Conservation (phyloP, 2,329 filamentous ascomycete genomes). For the Fusarium humuli region DNA sequence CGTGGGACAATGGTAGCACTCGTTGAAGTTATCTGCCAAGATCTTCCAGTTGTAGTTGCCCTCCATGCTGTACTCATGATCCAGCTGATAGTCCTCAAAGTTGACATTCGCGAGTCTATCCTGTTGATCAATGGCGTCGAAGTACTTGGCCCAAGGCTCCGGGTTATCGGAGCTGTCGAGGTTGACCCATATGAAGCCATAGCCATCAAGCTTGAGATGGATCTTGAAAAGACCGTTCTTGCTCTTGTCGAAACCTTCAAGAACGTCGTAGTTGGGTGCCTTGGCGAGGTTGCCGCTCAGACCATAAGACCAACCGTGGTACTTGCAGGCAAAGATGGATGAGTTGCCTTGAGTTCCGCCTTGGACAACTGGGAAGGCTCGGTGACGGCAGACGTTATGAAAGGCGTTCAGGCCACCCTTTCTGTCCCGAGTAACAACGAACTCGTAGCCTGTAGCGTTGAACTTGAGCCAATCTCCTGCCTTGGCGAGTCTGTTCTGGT, state of each 20-base stretch:
- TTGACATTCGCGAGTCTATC: slow-evolving; percentile 51
- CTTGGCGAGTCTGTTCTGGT: slow-evolving; percentile 61
- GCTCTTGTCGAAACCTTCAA: slow-evolving; percentile 65
- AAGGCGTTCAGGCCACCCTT: slow-evolving; percentile 66
- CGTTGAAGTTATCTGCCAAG: slow-evolving; percentile 72
- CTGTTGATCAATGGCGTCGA: slow-evolving; percentile 59
- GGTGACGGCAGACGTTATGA: slow-evolving; percentile 72
- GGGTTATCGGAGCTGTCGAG: slow-evolving; percentile 60
- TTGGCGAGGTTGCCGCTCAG: slow-evolving; percentile 68
- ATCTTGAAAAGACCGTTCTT: slow-evolving; percentile 67
- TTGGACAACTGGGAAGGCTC: slow-evolving; percentile 67
- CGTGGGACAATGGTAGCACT: slow-evolving; percentile 47
- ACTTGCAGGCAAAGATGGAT: slow-evolving; percentile 67
- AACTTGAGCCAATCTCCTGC: slow-evolving; percentile 68
- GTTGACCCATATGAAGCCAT: slow-evolving; percentile 70
- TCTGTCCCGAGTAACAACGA: slow-evolving; percentile 56
- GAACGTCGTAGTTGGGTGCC: slow-evolving; percentile 64
- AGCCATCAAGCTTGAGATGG: slow-evolving; percentile 62
- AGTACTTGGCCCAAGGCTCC: slow-evolving; percentile 64
- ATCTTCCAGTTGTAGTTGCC: slow-evolving; percentile 71
- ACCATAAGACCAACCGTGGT: slow-evolving; percentile 72
- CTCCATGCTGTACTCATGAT: slow-evolving; percentile 66
- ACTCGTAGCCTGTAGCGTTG: slow-evolving; percentile 65
- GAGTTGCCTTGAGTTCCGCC: slow-evolving; percentile 59
- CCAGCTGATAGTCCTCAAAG: slow-evolving; percentile 63